These are phyloP conservation scores for Ogataea methylovora DNA, from an alignment of 805 yeast genomes.

Conservation along the genomic window DNA sequence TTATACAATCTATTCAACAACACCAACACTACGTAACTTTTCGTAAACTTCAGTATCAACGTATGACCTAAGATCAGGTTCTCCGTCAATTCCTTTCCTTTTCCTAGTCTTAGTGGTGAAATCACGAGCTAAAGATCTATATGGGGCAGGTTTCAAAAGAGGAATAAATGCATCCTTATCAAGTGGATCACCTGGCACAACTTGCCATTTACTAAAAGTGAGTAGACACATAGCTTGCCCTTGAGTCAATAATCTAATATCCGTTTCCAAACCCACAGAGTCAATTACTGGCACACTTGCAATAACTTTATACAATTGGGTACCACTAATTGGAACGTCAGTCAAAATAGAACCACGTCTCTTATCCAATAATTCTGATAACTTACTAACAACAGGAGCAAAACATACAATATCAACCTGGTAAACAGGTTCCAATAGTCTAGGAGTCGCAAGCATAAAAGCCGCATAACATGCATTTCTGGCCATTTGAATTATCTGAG, in stretches of 20 bases:
- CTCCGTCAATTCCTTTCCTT: slow-evolving; percentile 78
- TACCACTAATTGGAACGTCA: slow-evolving; percentile 57
- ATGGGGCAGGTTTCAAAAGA: slow-evolving; percentile 67
- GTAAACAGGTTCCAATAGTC: slow-evolving; percentile 77
- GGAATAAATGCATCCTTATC: slow-evolving; percentile 60
- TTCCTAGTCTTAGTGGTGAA: slow-evolving; percentile 82
- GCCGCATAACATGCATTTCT: slow-evolving; percentile 83
- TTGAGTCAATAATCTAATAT: slow-evolving; percentile 65
- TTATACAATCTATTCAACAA: background rate
- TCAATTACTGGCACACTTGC: slow-evolving; percentile 85
- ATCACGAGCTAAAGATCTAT: slow-evolving; percentile 71
- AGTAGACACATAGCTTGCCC: slow-evolving; percentile 72
- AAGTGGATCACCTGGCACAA: slow-evolving; percentile 88
- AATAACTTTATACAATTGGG: slow-evolving; percentile 53
- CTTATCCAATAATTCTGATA: slow-evolving; percentile 35
- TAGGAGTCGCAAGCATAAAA: slow-evolving; percentile 68
- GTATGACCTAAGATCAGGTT: slow-evolving; percentile 58
- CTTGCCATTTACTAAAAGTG: slow-evolving; percentile 63
- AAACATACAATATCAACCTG: slow-evolving; percentile 51
- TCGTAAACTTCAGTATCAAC: slow-evolving; percentile 54
- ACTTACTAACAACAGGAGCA: slow-evolving; percentile 19
- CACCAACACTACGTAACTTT: slow-evolving; percentile 31
- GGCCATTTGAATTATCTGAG: slow-evolving; percentile 74
- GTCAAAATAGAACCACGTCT: slow-evolving; percentile 61
- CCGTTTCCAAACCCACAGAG: slow-evolving; percentile 84